Evolutionary conservation across 768 basidiomycete genomes (phyloP).

Genomic region (Macrolepiota albuminosa): DNA sequence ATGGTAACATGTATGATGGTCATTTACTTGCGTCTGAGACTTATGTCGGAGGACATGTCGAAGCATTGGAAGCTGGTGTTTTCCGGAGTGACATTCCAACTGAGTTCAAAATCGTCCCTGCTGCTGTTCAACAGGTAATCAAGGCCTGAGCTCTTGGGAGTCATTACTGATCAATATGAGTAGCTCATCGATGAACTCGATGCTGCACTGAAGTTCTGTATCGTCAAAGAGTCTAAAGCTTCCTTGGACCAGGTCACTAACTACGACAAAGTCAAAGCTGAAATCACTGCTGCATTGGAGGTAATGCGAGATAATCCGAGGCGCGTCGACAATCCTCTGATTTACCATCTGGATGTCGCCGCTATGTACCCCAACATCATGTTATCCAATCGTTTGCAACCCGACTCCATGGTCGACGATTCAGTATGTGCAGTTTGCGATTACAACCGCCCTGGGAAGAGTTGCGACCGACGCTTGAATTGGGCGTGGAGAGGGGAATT

Average conservation of each 20-base stretch:
- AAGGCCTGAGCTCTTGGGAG: neutral
- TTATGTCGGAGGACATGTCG: conserved; percentile 98
- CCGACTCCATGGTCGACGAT: conserved; percentile 96
- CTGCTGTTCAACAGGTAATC: conserved; percentile 74
- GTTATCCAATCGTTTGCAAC: conserved; percentile 98
- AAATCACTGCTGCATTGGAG: conserved; percentile 77
- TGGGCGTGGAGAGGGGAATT: conserved; percentile 99
- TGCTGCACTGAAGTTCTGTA: conserved; percentile 84
- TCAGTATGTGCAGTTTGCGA: conserved; percentile 97
- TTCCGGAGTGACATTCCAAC: conserved; percentile 94
- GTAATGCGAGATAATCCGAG: conserved; percentile 88
- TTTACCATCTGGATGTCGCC: conserved; percentile 98
- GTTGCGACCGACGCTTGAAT: conserved; percentile 86
- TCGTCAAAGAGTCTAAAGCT: conserved; percentile 78
- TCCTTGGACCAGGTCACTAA: conserved; percentile 85
- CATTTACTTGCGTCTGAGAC: conserved; percentile 97
- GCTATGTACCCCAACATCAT: conserved; percentile 99
- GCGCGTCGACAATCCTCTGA: conserved; percentile 87
- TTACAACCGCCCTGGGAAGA: conserved; percentile 93
- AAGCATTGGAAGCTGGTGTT: conserved; percentile 96
- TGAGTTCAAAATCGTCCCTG: conserved; percentile 92
- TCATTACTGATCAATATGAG: neutral
- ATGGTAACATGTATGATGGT: conserved; percentile 91
- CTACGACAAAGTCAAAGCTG: conserved; percentile 85
- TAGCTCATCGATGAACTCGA: conserved; percentile 95